Conservation (phyloP, 1,139 yeast genomes). For the Suhomyces anneliseae region DNA sequence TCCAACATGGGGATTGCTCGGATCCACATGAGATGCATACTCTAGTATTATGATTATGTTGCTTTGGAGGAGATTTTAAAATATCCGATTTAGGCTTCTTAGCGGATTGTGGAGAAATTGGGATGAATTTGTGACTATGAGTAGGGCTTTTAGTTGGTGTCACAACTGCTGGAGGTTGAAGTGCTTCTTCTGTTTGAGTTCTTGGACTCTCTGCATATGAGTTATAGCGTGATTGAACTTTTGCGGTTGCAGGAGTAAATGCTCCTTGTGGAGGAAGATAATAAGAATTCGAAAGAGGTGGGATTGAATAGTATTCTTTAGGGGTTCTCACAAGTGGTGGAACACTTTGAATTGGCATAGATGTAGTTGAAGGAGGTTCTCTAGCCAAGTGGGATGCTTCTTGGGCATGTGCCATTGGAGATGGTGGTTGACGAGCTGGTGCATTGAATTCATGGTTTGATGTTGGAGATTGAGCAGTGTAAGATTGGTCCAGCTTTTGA, state of each 20-base stretch:
- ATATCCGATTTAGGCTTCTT: conserved; percentile 31
- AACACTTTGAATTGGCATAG: background rate
- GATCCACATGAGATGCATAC: conserved; percentile 90
- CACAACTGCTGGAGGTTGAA: conserved; percentile 10
- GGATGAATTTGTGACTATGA: conserved; percentile 35
- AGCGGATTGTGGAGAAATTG: conserved; percentile 46
- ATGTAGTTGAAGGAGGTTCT: background rate
- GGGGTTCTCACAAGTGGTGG: background rate
- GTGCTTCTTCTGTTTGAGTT: conserved; percentile 5
- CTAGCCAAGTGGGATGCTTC: background rate
- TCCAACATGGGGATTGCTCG: conserved; percentile 95
- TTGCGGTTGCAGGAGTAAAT: conserved; percentile 11
- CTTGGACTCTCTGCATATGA: conserved; percentile 13
- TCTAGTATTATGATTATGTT: conserved; percentile 39
- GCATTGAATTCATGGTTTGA: background rate
- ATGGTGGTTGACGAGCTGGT: background rate
- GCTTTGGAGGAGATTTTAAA: conserved; percentile 39
- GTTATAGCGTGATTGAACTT: conserved; percentile 12
- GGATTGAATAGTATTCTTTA: conserved; percentile 2
- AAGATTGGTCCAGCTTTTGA: conserved; percentile 1
- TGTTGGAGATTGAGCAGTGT: background rate
- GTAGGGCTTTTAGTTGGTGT: conserved; percentile 15
- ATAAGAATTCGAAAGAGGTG: conserved; percentile 12
- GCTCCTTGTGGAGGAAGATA: conserved; percentile 13
- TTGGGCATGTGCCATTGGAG: background rate